These are phyloP conservation scores for Blastomyces silverae DNA, from an alignment of 2,329 filamentous ascomycete genomes.

Conservation along the genomic window DNA sequence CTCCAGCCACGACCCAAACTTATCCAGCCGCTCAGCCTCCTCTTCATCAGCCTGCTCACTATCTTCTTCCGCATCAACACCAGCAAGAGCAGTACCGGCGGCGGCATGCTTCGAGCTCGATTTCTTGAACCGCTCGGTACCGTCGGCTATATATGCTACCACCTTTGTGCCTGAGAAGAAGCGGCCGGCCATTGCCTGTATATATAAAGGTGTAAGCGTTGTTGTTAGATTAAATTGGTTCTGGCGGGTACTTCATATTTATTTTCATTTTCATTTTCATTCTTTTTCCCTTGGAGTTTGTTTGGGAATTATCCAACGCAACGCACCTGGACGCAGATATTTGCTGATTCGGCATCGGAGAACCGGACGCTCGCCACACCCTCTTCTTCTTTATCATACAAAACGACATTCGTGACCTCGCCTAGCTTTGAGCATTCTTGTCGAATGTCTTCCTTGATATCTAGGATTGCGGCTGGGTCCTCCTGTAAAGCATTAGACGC, in stretches of 20 bases:
- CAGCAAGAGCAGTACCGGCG: conserved; percentile 36
- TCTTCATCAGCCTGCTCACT: conserved; percentile 36
- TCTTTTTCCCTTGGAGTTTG: too few relatives aligned
- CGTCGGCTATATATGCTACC: conserved; percentile 63
- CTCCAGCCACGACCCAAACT: conserved; percentile 45
- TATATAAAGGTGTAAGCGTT: background rate
- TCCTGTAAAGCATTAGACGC: conserved; percentile 43
- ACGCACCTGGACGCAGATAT: conserved; percentile 56
- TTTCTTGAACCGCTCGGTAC: conserved; percentile 66
- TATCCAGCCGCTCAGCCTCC: conserved; percentile 40
- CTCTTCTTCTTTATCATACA: conserved; percentile 79
- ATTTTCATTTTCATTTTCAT: background rate
- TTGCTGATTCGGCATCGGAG: conserved; percentile 61
- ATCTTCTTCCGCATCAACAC: conserved; percentile 42
- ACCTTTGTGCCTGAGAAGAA: conserved; percentile 67
- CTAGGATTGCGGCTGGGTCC: conserved; percentile 72
- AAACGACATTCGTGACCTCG: conserved; percentile 78
- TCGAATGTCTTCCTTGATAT: conserved; percentile 90
- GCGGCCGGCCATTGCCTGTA: conserved; percentile 68
- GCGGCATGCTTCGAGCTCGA: conserved; percentile 45
- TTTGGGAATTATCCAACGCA: background rate
- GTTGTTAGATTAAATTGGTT: background rate
- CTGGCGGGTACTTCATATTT: background rate
- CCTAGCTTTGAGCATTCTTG: conserved; percentile 85
- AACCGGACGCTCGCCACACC: conserved; percentile 85